Conservation (phyloP, 768 basidiomycete genomes). For the Rhizopogon sp. region DNA sequence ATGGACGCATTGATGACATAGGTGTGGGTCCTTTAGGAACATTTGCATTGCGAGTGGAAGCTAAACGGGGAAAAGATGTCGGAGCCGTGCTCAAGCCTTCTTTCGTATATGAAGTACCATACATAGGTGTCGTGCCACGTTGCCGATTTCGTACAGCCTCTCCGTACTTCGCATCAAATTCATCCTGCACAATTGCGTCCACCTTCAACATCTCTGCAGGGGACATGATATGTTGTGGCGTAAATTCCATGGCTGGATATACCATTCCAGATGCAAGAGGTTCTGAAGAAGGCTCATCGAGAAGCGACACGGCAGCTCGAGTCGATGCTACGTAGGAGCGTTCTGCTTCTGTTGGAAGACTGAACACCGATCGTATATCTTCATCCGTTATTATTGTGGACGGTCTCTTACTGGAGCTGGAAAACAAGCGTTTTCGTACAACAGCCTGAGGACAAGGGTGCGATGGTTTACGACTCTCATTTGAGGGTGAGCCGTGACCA, state of each 20-base stretch:
- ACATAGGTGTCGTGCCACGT: constrained; percentile 31
- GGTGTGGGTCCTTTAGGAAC: constrained; percentile 13
- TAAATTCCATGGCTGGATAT: constrained; percentile 38
- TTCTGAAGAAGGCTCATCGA: constrained; percentile 42
- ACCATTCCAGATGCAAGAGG: constrained; percentile 32
- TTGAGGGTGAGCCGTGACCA: constrained; percentile 3
- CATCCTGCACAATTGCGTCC: constrained; percentile 44
- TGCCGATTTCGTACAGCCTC: constrained; percentile 19
- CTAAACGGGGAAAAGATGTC: constrained; percentile 18
- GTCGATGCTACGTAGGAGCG: constrained; percentile 18
- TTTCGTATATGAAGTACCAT: constrained; percentile 27
- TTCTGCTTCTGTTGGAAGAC: constrained; percentile 42
- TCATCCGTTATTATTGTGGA: constrained; percentile 50
- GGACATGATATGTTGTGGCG: constrained; percentile 63
- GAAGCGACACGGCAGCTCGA: constrained; percentile 32
- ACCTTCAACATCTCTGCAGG: constrained; percentile 59
- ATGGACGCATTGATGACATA: constrained; percentile 24
- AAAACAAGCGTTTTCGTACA: constrained; percentile 53
- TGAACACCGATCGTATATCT: constrained; percentile 52
- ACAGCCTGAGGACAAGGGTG: constrained; percentile 16
- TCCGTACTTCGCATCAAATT: constrained; percentile 15
- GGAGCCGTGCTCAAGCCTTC: constrained; percentile 23
- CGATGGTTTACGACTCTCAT: neutral
- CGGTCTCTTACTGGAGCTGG: constrained; percentile 50
- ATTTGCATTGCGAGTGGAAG: constrained; percentile 12